Conservation (phyloP, 2,329 filamentous ascomycete species). For the Pestalotiopsis sp. region DNA sequence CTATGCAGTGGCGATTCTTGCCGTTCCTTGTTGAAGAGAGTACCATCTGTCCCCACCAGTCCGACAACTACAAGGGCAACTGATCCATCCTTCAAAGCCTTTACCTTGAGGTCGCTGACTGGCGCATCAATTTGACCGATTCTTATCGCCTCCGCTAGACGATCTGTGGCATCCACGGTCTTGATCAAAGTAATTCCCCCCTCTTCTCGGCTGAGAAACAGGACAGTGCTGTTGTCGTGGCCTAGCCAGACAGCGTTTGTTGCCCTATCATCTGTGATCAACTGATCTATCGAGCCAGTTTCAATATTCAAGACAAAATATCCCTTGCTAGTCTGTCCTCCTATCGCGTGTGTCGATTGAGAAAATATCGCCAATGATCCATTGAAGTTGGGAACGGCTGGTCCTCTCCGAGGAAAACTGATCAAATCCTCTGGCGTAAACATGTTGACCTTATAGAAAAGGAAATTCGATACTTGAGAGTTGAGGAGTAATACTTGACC, state of each 20-base stretch:
- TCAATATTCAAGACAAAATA: constrained; percentile 37
- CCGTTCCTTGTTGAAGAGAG: constrained; percentile 34
- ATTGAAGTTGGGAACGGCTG: constrained; percentile 41
- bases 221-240: constrained; percentile 26
- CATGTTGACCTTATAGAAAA: background rate
- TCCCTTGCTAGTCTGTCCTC: constrained; percentile 32
- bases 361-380: constrained; percentile 45
- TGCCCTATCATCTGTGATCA: constrained; percentile 29
- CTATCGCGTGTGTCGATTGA: constrained; percentile 37
- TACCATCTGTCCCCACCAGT: constrained; percentile 31
- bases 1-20: constrained; percentile 25
- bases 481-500: background rate
- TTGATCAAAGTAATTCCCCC: constrained; percentile 35
- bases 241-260: constrained; percentile 41
- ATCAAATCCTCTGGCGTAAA: constrained; percentile 32
- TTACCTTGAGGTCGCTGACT: constrained; percentile 35
- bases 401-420: constrained; percentile 29
- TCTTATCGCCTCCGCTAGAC: constrained; percentile 24
- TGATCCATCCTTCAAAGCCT: constrained; percentile 33
- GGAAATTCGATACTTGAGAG: background rate
- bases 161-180: constrained; percentile 26
- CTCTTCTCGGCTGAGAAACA: constrained; percentile 34
- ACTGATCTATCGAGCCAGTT: constrained; percentile 26
- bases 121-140: constrained; percentile 34
- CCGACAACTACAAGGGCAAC: constrained; percentile 39